Conservation (phyloP, 2,329 filamentous ascomycete species). For the Cadophora sp. region DNA sequence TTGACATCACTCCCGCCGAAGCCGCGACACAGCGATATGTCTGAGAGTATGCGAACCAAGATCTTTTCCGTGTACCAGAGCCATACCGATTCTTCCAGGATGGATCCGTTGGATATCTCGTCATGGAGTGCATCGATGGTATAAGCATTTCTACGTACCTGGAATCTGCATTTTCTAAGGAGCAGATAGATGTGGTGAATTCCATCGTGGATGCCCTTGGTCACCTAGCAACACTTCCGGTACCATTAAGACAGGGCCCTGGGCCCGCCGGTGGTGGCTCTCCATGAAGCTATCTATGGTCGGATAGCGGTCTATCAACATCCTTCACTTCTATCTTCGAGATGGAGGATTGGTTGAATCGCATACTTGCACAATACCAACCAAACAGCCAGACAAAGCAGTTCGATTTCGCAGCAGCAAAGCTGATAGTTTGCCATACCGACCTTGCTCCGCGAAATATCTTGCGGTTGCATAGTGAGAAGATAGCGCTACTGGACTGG, state of each 20-base stretch:
- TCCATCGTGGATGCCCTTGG: not conserved
- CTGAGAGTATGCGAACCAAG: not conserved
- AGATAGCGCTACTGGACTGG: slow-evolving; percentile 1
- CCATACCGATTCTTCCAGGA: slow-evolving; percentile 7
- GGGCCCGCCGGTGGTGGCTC: not conserved
- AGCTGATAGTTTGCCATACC: slow-evolving; percentile 1
- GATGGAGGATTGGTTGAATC: slow-evolving; percentile 4
- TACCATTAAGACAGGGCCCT: not conserved
- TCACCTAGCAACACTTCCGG: not conserved
- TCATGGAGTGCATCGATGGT: slow-evolving; percentile 6
- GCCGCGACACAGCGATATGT: not conserved
- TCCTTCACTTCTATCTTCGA: slow-evolving; percentile 2
- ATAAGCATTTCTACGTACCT: not conserved
- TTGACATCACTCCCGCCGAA: not conserved
- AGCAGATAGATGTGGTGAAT: not conserved
- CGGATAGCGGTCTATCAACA: not conserved
- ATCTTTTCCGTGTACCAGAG: slow-evolving; percentile 3
- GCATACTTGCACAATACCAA: not conserved
- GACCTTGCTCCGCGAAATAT: slow-evolving; percentile 9
- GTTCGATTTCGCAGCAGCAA: not conserved
- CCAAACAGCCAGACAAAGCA: not conserved
- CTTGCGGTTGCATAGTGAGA: not conserved
- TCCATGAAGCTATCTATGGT: not conserved
- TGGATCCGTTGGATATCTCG: not conserved
- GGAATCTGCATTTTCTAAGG: not conserved